A percentile compares a stretch with the other conserved stretches of the same genome.
These are phyloP conservation scores for Globisporangium ultimum DNA, from an alignment of 352 stramenopile genomes.

Conservation along the genomic window DNA sequence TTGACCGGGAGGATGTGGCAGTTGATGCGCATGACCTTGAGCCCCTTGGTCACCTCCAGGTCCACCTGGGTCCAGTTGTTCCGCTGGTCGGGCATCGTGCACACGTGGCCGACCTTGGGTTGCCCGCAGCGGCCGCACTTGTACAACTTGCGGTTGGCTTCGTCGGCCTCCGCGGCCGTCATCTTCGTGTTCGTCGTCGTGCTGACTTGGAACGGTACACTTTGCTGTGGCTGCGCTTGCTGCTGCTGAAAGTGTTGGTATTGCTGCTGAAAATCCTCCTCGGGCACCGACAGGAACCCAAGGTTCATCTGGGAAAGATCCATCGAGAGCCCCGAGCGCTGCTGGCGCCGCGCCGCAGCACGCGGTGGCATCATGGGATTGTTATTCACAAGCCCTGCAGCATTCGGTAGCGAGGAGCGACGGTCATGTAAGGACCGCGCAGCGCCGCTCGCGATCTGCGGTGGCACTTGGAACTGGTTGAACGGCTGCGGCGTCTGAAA, in stretches of 20 bases:
- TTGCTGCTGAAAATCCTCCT: slow-evolving; percentile 51
- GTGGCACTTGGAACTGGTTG: slow-evolving; percentile 46
- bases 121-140: slow-evolving; percentile 85
- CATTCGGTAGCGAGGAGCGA: slow-evolving; percentile 39
- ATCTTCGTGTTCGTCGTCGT: no score
- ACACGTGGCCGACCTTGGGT: slow-evolving; percentile 84
- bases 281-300: slow-evolving; percentile 58
- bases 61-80: slow-evolving; percentile 86
- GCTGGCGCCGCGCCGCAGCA: slow-evolving; percentile 24
- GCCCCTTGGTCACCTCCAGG: slow-evolving; percentile 70
- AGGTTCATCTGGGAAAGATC: slow-evolving; percentile 84
- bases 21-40: slow-evolving; percentile 70
- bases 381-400: slow-evolving; percentile 1
- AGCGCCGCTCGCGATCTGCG: slow-evolving; percentile 51
- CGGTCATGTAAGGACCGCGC: slow-evolving; percentile 56
- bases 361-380: slow-evolving; percentile 2
- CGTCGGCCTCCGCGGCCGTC: slow-evolving; percentile 16
- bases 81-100: slow-evolving; percentile 79
- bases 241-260: slow-evolving; percentile 31
- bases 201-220: no score
- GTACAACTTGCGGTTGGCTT: slow-evolving; percentile 76
- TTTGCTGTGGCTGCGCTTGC: slow-evolving; percentile 19
- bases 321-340: slow-evolving; percentile 72
- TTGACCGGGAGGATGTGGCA: slow-evolving; percentile 73
- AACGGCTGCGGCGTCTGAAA: slow-evolving; percentile 1